Base-by-base conservation (phyloP, 106 monocot species). In the Dendrobium catenatum region DNA sequence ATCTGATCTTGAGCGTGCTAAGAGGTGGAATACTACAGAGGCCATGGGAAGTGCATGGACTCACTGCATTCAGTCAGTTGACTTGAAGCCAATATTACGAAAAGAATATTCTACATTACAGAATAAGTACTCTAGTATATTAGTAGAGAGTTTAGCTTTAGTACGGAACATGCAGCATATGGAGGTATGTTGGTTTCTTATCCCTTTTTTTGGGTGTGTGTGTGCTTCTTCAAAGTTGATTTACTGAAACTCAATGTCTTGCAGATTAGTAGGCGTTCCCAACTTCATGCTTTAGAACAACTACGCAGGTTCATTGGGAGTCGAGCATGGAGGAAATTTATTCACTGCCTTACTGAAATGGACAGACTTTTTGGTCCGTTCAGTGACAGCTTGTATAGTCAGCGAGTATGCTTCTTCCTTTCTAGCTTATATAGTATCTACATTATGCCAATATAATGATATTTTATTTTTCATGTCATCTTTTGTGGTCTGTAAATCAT, bases 11-110 rank as follows among this genome's bases (percentile, higher is more conserved):
- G 87, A 95, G 72, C 93, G 95, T 83, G 91, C 95, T 83, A 99
- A 90, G 85, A 93, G 95, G 79, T 99, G 99, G 99, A 99, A 95
- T 85, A 77, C 86, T 16, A 86, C 88, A 56, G 99, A 95, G 85
- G 95, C 99, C n/a, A 93, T 99, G 95, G 91, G 89, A 81, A 85
- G 86, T 73, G 99, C 99, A 55, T 99, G 99, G 99, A 85, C 75
- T 58, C 93, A 95, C 58, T 95, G 93, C 82, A 80, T 93, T 19
- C 92, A 94, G 74, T 84, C 87, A 27, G 72, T 76, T 72, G 90
- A 95, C 84, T 81, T 89, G 55, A 93, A 87, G 82, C 85, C 81
- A 73, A 80, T 88, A 78, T 85, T 89, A 20, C 89, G 91, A 64
- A 93, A 85, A 78, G 93, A 98, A 78, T 87, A 88, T 77, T 93